Evolutionary conservation across 257 asterid species (phyloP), one percentile per base, ranked within the genome.

Genomic region (Jasminum sambac): DNA sequence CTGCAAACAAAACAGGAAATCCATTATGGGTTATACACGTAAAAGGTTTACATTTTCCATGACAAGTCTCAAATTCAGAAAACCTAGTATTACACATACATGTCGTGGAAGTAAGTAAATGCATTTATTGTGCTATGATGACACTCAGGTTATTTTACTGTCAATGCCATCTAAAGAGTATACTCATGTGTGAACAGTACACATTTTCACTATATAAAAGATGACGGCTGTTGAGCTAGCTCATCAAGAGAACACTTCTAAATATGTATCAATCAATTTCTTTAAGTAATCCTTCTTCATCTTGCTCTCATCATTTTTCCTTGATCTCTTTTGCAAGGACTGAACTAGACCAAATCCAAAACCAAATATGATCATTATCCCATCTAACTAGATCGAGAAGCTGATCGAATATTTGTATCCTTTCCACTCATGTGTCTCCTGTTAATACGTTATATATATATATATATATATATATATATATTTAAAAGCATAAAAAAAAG

Each of bases 1-100:
- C 99, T 91, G 86, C 80, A 75, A 41, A 82, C 26, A 44, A 66
- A 72, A 42, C 36, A 30, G 30, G 37, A 72, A 36, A 63, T 48
- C 16, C 57, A 63, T 13, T 3, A 24, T 34, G 25, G n/a, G 76
- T 59, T 66, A 13, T 73, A 40, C 64, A 69, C 12, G 0, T 43
- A 23, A 63, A 44, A 60, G 36, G 41, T 23, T 43, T 26, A 26
- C 52, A 57, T 25, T 23, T 43, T 26, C 42, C 52, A 57, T 25
- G 72, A 41, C 26, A 63, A 46, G 16, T 24, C 67, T 24, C 34
- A n/a, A 40, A 24, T 26, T 63, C 68, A 21, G 19, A 50, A 50
- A 50, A 7, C 4, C 59, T 50, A 17, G 59, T 25, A 8, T 17
- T 11, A 17, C 12, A 50, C 17, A n/a, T 17, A 17, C 59, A 50